phyloP scores from a whole-genome alignment of 768 basidiomycete species.

The Calvatia gigantea region DNA sequence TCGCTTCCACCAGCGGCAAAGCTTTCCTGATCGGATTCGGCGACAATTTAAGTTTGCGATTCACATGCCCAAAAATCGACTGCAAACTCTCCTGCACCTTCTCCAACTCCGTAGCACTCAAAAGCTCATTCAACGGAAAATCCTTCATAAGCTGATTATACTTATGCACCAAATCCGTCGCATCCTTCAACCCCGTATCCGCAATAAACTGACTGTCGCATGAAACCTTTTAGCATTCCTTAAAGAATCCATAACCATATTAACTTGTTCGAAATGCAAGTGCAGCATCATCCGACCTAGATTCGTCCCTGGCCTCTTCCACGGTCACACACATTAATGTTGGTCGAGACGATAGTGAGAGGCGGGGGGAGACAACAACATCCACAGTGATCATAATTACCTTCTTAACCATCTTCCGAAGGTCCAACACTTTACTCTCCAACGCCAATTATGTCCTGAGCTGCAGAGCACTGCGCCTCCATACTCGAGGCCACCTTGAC shows the following conservation, averaged over 20 bases:
- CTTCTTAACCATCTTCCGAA: no score
- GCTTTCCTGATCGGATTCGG: conserved; percentile 97
- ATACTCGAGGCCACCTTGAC: no score
- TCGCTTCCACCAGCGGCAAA: conserved; percentile 95
- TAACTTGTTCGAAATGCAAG: conserved; percentile 91
- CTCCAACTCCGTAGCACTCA: conserved; percentile 93
- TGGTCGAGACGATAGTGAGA: no score
- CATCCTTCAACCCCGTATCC: conserved; percentile 94
- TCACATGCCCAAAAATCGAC: conserved; percentile 90
- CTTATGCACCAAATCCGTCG: conserved; percentile 91
- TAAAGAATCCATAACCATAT: conserved; percentile 90
- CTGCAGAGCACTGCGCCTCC: no score
- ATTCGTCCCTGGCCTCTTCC: no score
- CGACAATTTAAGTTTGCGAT: conserved; percentile 93
- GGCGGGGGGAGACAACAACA: no score
- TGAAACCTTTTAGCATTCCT: conserved; percentile 96
- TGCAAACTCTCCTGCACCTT: conserved; percentile 89
- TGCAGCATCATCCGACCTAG: no score
- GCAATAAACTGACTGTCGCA: conserved; percentile 97
- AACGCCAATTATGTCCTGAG: no score
- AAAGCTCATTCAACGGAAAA: conserved; percentile 93
- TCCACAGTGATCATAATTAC: no score
- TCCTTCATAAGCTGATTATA: conserved; percentile 99
- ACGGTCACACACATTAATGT: no score
- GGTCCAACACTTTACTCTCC: no score